These are phyloP conservation scores for Phragmites australis DNA, from an alignment of 176 grass and related monocot species.

Conservation along the genomic window DNA sequence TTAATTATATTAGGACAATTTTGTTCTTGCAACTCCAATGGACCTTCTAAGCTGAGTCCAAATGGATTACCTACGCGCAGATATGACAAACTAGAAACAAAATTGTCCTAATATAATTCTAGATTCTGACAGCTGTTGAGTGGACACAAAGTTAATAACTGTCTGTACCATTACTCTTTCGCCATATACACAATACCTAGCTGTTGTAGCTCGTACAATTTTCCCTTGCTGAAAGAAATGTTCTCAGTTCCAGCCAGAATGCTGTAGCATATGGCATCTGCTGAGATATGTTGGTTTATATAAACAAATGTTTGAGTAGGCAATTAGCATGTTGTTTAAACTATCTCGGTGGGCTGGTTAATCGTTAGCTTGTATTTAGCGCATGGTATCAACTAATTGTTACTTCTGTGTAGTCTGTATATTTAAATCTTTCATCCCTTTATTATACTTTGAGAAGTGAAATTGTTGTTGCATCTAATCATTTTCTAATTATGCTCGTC, in stretches of 20 bases:
- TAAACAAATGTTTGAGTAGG: background rate
- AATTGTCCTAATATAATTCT: too few relatives aligned
- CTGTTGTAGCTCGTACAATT: slow-evolving; percentile 7
- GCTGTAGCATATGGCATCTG: slow-evolving; percentile 4
- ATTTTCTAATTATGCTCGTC: slow-evolving; percentile 19
- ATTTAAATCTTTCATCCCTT: background rate
- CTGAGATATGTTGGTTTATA: slow-evolving; percentile 2
- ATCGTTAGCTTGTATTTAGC: background rate
- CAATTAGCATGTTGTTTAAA: slow-evolving; percentile 10
- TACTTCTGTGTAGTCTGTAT: background rate
- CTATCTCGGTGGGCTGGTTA: background rate
- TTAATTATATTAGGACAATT: slow-evolving; percentile 38
- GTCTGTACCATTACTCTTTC: background rate
- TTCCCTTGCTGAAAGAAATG: slow-evolving; percentile 1
- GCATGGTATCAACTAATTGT: background rate
- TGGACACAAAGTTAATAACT: background rate
- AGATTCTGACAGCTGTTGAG: slow-evolving; percentile 8
- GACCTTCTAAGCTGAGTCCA: too few relatives aligned
- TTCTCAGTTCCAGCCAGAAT: slow-evolving; percentile 7
- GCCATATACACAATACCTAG: slow-evolving; percentile 18
- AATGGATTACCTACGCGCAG: too few relatives aligned
- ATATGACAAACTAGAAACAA: too few relatives aligned
- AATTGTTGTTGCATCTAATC: slow-evolving; percentile 23
- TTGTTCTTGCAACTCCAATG: too few relatives aligned
- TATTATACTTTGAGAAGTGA: slow-evolving; percentile 24